Conservation (phyloP, 495 filamentous ascomycete genomes). For the Neurospora intermedia region DNA sequence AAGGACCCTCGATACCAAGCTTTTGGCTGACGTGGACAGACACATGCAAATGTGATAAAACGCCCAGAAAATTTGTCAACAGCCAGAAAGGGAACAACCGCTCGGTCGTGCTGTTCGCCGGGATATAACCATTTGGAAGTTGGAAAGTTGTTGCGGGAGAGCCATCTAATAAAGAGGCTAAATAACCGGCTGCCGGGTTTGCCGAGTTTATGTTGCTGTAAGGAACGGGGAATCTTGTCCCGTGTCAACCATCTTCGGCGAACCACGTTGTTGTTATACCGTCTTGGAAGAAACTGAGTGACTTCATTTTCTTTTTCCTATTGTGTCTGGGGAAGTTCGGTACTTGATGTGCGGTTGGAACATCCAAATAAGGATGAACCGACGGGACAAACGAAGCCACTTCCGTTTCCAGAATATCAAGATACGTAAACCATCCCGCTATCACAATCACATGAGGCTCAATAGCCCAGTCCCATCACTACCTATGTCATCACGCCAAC, state of each 20-base stretch:
- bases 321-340: neutral
- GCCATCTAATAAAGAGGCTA: slow-evolving; percentile 16
- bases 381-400: neutral
- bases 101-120: neutral
- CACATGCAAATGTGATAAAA: neutral
- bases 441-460: neutral
- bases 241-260: slow-evolving; percentile 2
- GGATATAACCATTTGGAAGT: neutral
- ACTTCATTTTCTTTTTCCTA: neutral
- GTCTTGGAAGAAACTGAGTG: slow-evolving; percentile 14
- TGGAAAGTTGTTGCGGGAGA: neutral
- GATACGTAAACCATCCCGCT: neutral
- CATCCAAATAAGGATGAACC: neutral
- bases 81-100: neutral
- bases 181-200: slow-evolving; percentile 24
- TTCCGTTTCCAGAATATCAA: neutral
- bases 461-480: neutral
- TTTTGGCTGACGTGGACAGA: neutral
- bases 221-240: slow-evolving; percentile 15
- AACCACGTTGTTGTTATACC: slow-evolving; percentile 5
- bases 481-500: neutral
- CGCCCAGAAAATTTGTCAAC: neutral
- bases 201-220: slow-evolving; percentile 16
- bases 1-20: neutral
- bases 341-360: neutral